Conservation (phyloP, 2,329 filamentous ascomycete species). For the Xylaria sp. region DNA sequence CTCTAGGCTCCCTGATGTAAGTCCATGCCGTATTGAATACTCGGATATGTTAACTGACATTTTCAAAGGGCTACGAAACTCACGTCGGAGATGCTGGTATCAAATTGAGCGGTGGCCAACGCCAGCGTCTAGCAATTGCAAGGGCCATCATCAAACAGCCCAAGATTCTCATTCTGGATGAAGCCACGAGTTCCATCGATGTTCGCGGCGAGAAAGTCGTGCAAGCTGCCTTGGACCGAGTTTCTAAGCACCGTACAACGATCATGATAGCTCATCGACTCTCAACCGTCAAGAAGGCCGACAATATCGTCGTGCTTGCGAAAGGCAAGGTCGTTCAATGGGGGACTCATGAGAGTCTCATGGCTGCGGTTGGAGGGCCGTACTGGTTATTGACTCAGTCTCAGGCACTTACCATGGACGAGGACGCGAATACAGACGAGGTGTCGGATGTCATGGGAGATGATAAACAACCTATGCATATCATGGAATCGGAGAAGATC, state of each 20-base stretch:
- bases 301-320: slow-evolving; percentile 38
- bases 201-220: slow-evolving; percentile 45
- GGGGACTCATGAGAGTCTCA: slow-evolving; percentile 68
- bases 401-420: slow-evolving; percentile 50
- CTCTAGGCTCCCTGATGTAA: slow-evolving; percentile 42
- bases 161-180: slow-evolving; percentile 45
- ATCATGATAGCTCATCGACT: slow-evolving; percentile 61
- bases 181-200: slow-evolving; percentile 57
- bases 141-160: slow-evolving; percentile 60
- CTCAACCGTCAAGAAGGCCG: slow-evolving; percentile 44
- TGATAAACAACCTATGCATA: slow-evolving; percentile 37
- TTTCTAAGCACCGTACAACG: slow-evolving; percentile 56
- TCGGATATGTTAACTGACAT: slow-evolving; percentile 2
- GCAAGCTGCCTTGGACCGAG: slow-evolving; percentile 50
- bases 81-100: slow-evolving; percentile 60
- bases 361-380: slow-evolving; percentile 53
- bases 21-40: too few relatives aligned
- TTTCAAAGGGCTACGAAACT: slow-evolving; percentile 49
- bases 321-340: slow-evolving; percentile 65
- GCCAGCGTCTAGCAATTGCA: slow-evolving; percentile 62
- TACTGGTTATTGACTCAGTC: slow-evolving; percentile 63
- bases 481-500: slow-evolving; percentile 41
- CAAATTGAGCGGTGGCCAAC: slow-evolving; percentile 62
- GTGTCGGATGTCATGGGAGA: slow-evolving; percentile 27
- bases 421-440: slow-evolving; percentile 34